A percentile compares a stretch with the other conserved stretches of the same genome.
phyloP scores from a whole-genome alignment of 2,329 filamentous ascomycete genomes.

The Amylocarpus encephaloides region DNA sequence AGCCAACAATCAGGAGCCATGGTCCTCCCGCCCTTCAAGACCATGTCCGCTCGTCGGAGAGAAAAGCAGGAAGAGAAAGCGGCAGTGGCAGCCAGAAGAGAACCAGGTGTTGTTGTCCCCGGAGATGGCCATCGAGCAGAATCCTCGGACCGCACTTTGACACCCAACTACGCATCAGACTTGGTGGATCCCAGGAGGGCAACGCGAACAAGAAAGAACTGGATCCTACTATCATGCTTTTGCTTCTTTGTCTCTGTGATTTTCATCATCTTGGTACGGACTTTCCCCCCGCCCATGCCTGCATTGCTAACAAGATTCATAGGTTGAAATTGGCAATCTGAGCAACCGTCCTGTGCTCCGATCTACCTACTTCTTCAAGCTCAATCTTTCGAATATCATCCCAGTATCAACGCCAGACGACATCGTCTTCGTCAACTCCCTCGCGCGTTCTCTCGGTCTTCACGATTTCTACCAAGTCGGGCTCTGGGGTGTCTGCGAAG shows the following conservation, averaged over 20 bases:
- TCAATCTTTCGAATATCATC: constrained; percentile 71
- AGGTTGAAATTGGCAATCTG: constrained; percentile 58
- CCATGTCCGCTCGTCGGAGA: not conserved
- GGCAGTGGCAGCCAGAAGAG: not conserved
- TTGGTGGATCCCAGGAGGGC: constrained; percentile 38
- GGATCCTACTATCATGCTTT: constrained; percentile 58
- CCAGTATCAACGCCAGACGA: constrained; percentile 22
- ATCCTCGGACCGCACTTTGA: constrained; percentile 22
- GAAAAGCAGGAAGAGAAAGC: not conserved
- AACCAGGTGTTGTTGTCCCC: constrained; percentile 1
- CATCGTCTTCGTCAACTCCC: constrained; percentile 79
- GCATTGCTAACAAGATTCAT: not conserved
- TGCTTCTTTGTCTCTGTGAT: constrained; percentile 69
- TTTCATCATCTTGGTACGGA: constrained; percentile 67
- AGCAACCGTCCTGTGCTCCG: constrained; percentile 54
- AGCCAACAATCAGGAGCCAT: not conserved
- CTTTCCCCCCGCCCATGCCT: not conserved
- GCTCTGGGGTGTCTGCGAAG: constrained; percentile 88
- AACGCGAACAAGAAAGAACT: constrained; percentile 43
- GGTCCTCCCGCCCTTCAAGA: too few species aligned
- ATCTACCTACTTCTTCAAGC: constrained; percentile 75
- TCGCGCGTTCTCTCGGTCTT: constrained; percentile 77
- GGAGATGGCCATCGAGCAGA: not conserved
- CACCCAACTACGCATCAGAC: constrained; percentile 16
- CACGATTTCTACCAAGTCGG: constrained; percentile 95